A percentile compares a stretch with the other conserved stretches of the same genome.
Evolutionary conservation across 345 rosid genomes (phyloP).

Genomic region (Psidium guajava): DNA sequence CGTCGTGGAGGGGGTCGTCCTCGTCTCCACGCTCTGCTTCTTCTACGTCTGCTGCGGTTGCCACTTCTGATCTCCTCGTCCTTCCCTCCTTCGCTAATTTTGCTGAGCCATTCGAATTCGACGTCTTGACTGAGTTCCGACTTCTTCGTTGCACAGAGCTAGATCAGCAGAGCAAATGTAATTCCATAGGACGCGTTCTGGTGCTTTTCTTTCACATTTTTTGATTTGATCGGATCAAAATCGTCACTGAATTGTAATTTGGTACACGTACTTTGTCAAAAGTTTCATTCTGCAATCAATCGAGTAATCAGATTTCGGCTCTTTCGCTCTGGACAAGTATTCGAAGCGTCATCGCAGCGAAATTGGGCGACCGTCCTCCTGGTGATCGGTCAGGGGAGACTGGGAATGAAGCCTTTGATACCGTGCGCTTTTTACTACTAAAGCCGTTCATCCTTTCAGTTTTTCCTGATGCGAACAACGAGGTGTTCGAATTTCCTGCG

Average conservation of each 20-base stretch:
- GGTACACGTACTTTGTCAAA: neutral
- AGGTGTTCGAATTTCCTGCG: neutral
- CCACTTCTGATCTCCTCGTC: conserved; percentile 23
- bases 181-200: no score
- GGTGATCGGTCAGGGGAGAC: neutral
- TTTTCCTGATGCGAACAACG: neutral
- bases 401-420: fast-evolving
- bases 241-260: neutral
- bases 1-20: conserved; percentile 48
- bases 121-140: neutral
- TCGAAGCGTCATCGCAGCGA: no score
- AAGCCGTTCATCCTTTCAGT: neutral
- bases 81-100: neutral
- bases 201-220: neutral
- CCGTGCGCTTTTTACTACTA: neutral
- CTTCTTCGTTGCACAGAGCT: neutral
- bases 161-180: neutral
- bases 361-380: neutral
- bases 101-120: neutral
- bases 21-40: conserved; percentile 63
- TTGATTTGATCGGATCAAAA: neutral
- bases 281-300: neutral
- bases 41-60: conserved; percentile 71
- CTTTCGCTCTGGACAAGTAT: neutral
- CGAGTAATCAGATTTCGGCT: neutral